These are phyloP conservation scores for Pseudozyma sp. DNA, from an alignment of 1,284 basidiomycete species.

Conservation along the genomic window DNA sequence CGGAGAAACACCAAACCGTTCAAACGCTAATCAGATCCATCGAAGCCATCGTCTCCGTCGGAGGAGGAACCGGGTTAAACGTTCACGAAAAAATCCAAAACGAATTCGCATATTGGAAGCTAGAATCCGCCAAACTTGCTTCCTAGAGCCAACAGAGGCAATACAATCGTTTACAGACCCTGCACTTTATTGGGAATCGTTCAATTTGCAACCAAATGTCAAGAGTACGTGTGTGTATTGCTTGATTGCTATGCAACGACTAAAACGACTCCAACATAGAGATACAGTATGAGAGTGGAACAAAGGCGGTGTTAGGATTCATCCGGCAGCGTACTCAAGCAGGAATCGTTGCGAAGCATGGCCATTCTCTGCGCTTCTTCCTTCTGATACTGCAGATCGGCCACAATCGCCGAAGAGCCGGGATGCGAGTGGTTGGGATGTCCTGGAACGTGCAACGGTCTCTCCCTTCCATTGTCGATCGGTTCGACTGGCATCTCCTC, in stretches of 20 bases:
- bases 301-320: constrained; percentile 12
- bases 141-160: constrained; percentile 5
- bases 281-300: background rate
- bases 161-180: background rate
- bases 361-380: constrained; percentile 52
- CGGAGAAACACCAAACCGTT: background rate
- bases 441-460: constrained; percentile 34
- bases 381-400: constrained; percentile 57
- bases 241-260: background rate
- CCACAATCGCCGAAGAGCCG: constrained; percentile 52
- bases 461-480: background rate
- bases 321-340: constrained; percentile 25
- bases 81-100: constrained; percentile 33
- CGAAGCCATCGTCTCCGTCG: constrained; percentile 1
- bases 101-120: constrained; percentile 46
- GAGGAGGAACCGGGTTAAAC: background rate
- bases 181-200: too few species aligned
- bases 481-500: too few species aligned
- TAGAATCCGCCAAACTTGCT: too few species aligned
- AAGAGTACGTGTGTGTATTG: background rate
- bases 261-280: background rate
- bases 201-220: background rate
- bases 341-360: constrained; percentile 54
- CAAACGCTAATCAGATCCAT: constrained; percentile 1
- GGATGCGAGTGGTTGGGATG: constrained; percentile 54